A percentile compares a stretch with the other conserved stretches of the same genome.
These are phyloP conservation scores for Aspergillus leporis DNA, from an alignment of 495 filamentous ascomycete genomes.

Conservation along the genomic window DNA sequence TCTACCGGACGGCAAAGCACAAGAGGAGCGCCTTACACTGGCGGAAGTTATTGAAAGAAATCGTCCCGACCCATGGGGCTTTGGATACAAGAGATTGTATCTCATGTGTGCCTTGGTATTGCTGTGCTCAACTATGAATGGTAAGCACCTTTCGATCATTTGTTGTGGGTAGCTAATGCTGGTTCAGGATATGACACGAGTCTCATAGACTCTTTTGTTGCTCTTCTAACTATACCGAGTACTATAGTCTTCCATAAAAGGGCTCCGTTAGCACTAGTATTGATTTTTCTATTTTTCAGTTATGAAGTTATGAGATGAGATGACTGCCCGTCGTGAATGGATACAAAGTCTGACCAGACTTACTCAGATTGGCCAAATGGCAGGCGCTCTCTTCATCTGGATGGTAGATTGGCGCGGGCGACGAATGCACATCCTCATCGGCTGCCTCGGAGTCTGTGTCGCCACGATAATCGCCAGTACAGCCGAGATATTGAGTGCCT, in stretches of 20 bases:
- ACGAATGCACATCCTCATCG: constrained; percentile 14
- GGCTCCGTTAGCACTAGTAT: constrained; percentile 16
- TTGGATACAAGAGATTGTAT: constrained; percentile 16
- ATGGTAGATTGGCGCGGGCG: constrained; percentile 17
- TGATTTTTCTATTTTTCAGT: constrained; percentile 19
- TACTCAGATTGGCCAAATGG: constrained; percentile 16
- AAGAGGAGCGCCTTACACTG: not conserved
- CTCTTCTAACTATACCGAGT: constrained; percentile 14
- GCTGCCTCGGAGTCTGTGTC: constrained; percentile 17
- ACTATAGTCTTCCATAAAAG: constrained; percentile 11
- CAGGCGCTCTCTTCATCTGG: constrained; percentile 17
- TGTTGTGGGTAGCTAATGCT: not conserved
- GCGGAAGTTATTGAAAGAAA: constrained; percentile 7
- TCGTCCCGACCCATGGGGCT: constrained; percentile 12
- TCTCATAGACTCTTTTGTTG: constrained; percentile 16
- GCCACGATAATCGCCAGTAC: constrained; percentile 12
- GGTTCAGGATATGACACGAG: constrained; percentile 13
- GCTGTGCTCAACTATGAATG: constrained; percentile 21
- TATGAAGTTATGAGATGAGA: constrained; percentile 8
- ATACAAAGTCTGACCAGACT: not conserved
- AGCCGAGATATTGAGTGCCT: constrained; percentile 37
- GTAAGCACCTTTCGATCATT: not conserved
- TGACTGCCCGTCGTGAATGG: not conserved
- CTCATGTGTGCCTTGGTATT: constrained; percentile 12
- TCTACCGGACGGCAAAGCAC: not conserved